Base-by-base conservation (phyloP, 2,329 filamentous ascomycete genomes). In the Aspergillus pseudoglaucus region DNA sequence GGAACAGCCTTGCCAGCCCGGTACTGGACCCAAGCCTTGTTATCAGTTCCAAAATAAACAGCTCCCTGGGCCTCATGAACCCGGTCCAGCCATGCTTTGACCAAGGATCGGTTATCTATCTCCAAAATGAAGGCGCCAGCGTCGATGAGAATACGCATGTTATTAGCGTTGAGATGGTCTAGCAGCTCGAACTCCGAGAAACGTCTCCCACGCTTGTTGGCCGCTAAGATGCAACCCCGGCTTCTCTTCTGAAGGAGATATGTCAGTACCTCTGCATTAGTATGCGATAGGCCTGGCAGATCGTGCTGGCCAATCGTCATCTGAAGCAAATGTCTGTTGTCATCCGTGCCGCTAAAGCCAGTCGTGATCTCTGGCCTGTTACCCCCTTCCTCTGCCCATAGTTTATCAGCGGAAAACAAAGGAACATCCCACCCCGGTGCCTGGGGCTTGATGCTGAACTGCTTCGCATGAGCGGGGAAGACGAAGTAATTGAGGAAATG, bases 321-420 rank as follows among this genome's bases (percentile, higher is more conserved):
- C 0, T 85, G 85, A 0, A 88, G 63, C 32, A 85, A 70, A 0
- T 65, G 67, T 32, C 76, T 72, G 17, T 78, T 81, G 57, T 88
- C 85, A 40, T 86, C 87, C 0, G 85, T 88, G 0, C 85, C 85
- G 6, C 81, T 85, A 59, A 90, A 89, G 0, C 85, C 85, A 0
- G 83, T 87, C 0, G 83, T 85, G 1, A 75, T 12, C 12, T 47
- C 49, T 51, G 2, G 66, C 57, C 37, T 49, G 15, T 27, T 46
- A 32, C 22, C 41, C 12, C 23, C 46, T 22, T 18, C 10, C 23
- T n/a, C 42, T 7, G 37, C 27, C 12, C 32, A 23, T 17, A 47
- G 14, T 15, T 50, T n/a, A 10, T 53, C 22, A 30, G 14, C 1
- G 47, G 57, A 22, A 60, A 70, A 71, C 0, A 81, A 58, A 0